These are phyloP conservation scores for Cytospora piceicola DNA, from an alignment of 2,329 filamentous ascomycete species.

Conservation along the genomic window DNA sequence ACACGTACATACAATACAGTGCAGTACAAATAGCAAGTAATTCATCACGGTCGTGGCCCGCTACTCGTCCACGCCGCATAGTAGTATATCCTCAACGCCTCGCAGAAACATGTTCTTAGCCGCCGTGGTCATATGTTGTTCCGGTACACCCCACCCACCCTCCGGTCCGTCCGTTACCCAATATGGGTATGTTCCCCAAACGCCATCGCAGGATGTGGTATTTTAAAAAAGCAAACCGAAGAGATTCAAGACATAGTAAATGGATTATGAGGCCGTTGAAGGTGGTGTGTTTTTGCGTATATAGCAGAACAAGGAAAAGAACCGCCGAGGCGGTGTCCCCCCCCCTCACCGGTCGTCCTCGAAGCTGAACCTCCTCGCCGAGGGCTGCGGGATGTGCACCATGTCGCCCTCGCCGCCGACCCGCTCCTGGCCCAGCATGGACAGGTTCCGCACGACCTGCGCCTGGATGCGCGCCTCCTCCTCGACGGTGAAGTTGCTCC, in stretches of 20 bases:
- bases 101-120: background rate
- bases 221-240: background rate
- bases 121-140: background rate
- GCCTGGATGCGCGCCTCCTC: constrained; percentile 44
- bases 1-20: background rate
- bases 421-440: constrained; percentile 43
- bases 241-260: background rate
- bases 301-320: background rate
- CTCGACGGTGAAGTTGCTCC: constrained; percentile 62
- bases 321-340: background rate
- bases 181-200: background rate
- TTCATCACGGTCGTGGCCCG: background rate
- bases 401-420: constrained; percentile 51
- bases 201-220: constrained; percentile 19
- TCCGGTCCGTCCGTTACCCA: background rate
- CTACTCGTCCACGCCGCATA: background rate
- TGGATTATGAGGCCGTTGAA: background rate
- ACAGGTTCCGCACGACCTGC: constrained; percentile 32
- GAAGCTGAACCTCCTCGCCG: constrained; percentile 57
- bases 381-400: constrained; percentile 56
- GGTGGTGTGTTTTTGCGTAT: no score
- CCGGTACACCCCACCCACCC: background rate
- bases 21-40: background rate
- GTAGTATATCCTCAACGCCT: constrained; percentile 8
- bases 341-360: constrained; percentile 40